Evolutionary conservation across 257 asterid genomes (phyloP).

Genomic region (Galeopsis tetrahit): DNA sequence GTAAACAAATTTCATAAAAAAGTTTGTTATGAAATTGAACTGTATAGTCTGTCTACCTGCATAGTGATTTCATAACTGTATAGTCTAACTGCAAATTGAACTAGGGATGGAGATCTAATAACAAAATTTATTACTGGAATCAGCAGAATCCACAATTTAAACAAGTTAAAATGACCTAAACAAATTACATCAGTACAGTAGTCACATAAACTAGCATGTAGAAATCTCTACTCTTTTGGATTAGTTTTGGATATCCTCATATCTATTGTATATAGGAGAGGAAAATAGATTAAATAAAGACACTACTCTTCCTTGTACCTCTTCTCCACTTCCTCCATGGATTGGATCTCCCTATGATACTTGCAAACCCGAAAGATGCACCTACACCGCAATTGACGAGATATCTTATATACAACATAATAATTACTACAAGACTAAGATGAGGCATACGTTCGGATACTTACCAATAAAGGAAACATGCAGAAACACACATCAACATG

Average conservation of each 20-base stretch:
- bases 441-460: background rate
- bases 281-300: slow-evolving; percentile 14
- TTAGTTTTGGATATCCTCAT: background rate
- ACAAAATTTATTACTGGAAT: slow-evolving; percentile 21
- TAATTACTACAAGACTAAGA: background rate
- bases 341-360: slow-evolving; percentile 63
- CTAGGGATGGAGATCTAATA: background rate
- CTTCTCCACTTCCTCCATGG: slow-evolving; percentile 80
- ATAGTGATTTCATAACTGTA: too few species aligned
- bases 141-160: slow-evolving; percentile 21
- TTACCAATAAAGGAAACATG: slow-evolving; percentile 87
- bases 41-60: too few species aligned
- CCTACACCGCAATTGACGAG: slow-evolving; percentile 47
- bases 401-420: background rate
- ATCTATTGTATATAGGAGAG: background rate
- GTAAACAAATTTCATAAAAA: too few species aligned
- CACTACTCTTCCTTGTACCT: slow-evolving; percentile 78
- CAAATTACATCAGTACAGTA: slow-evolving; percentile 14
- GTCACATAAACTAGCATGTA: slow-evolving; percentile 13
- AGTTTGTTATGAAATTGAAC: background rate
- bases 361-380: slow-evolving; percentile 80
- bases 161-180: slow-evolving; percentile 4
- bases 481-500: slow-evolving; percentile 62
- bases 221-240: background rate
- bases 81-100: background rate